Base-by-base conservation (phyloP, 2,329 filamentous ascomycete species). In the Colletotrichum sp. region DNA sequence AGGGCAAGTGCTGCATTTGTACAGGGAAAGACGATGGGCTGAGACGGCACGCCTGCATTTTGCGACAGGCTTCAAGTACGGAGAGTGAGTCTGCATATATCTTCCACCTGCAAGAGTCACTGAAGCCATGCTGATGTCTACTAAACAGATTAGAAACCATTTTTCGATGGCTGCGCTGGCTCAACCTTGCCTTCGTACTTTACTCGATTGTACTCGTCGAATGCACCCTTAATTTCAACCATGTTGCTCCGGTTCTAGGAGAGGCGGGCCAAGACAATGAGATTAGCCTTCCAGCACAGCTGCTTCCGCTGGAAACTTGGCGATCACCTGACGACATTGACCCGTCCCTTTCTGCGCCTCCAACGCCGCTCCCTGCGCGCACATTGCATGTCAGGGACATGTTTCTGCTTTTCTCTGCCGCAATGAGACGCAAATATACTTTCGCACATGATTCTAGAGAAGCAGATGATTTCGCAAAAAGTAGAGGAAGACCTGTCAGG, bases 171-270 rank as follows among this genome's bases (percentile, higher is more conserved):
- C 77, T 81, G 3, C 78, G 80, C 32, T 66, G 80, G 32, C 61
- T 73, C 28, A 81, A 80, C 69, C 58, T 79, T 12, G 43, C 79
- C 39, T 81, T 79, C 79, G 78, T 82, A 30, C 28, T 81, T 70
- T 81, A 78, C 75, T 81, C 78, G 1, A 71, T 77, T 56, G 27
- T 79, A n/a, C 79, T 77, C 28, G 77, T 81, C 70, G 79, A 82
- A 55, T 75, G 76, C 60, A 80, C 80, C 2, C 77, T 82, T 55
- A 81, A 81, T 75, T 79, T 78, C 71, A 82, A 82, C 72, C 75
- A 80, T 73, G 66, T 81, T 8, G 43, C 66, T 25, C 70, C 69
- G 25, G 79, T 80, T 10, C 78, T 80, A 8, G 79, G 79, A 34
- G 78, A 77, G 13, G 60, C 43, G 3, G 36, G 36, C 5, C 32